Percentiles rank a stretch among this genome's conserved stretches.
These are phyloP conservation scores for Penicillium paxilli DNA, from an alignment of 495 filamentous ascomycete genomes.

Conservation along the genomic window DNA sequence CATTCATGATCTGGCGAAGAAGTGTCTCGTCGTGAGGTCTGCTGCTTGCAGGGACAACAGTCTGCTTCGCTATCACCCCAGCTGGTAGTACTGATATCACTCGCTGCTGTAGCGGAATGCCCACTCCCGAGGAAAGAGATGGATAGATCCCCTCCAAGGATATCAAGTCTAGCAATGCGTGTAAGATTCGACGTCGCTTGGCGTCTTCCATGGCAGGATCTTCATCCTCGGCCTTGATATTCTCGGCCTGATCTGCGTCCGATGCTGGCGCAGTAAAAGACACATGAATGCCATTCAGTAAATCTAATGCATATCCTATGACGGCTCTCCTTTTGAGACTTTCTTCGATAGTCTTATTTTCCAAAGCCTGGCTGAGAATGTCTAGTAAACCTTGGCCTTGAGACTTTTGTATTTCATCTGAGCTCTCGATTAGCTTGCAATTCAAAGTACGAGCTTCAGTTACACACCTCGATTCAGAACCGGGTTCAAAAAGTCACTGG, in stretches of 20 bases:
- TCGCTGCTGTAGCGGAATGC: conserved; percentile 54
- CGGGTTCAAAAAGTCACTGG: conserved; percentile 41
- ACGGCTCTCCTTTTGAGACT: conserved; percentile 23
- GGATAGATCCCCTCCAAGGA: conserved; percentile 59
- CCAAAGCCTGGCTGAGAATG: conserved; percentile 23
- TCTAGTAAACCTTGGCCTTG: conserved; percentile 39
- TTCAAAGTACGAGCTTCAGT: conserved; percentile 7
- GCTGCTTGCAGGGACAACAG: conserved; percentile 10
- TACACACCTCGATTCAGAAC: conserved; percentile 46
- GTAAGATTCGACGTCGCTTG: conserved; percentile 45
- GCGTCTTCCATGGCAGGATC: conserved; percentile 42
- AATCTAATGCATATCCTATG: conserved; percentile 38
- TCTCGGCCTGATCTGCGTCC: conserved; percentile 8
- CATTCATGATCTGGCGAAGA: conserved; percentile 28
- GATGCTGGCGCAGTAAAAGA: conserved; percentile 32
- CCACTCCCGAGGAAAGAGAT: conserved; percentile 52
- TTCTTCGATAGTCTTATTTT: conserved; percentile 4
- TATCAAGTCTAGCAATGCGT: conserved; percentile 53
- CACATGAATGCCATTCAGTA: conserved; percentile 38
- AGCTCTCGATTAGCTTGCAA: conserved; percentile 27
- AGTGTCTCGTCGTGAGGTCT: conserved; percentile 31
- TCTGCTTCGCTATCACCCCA: conserved; percentile 45
- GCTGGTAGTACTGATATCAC: conserved; percentile 51
- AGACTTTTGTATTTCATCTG: conserved; percentile 42
- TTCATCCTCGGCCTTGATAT: conserved; percentile 7